These are phyloP conservation scores for Aureobasidium melanogenum DNA, from an alignment of 2,329 filamentous ascomycete species.

Conservation along the genomic window DNA sequence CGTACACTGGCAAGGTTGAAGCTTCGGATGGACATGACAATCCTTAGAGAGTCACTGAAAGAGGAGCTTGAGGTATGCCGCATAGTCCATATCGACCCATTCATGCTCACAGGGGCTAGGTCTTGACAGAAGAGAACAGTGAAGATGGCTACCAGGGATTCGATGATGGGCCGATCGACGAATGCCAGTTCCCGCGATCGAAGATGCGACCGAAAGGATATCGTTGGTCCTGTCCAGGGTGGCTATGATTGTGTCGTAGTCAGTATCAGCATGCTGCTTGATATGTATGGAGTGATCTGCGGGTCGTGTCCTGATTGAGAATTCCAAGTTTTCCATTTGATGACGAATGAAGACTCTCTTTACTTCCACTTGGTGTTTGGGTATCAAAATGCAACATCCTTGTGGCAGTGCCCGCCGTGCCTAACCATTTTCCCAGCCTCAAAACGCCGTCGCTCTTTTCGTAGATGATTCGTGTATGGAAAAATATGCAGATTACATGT, in stretches of 20 bases:
- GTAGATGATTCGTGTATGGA: slow-evolving; percentile 5
- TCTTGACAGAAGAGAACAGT: neutral
- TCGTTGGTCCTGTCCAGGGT: neutral
- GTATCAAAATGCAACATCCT: slow-evolving; percentile 1
- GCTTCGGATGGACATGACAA: neutral
- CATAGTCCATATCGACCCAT: neutral
- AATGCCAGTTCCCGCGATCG: neutral
- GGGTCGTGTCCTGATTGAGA: neutral
- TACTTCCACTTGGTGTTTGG: neutral
- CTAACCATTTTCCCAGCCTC: neutral
- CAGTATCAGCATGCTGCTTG: neutral
- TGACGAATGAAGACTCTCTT: neutral
- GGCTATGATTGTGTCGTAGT: neutral
- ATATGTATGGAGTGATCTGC: neutral
- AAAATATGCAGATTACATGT: neutral
- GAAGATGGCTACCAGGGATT: neutral
- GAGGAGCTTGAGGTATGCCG: neutral
- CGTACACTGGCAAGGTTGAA: neutral
- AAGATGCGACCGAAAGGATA: slow-evolving; percentile 4
- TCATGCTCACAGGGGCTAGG: neutral
- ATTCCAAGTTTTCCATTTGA: neutral
- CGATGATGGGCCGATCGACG: neutral
- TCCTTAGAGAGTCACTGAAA: neutral
- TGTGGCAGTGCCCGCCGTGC: neutral
- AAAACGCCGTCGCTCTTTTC: slow-evolving; percentile 9